Conservation (phyloP, 164 flowering plant genomes). For the Stephania cephalantha region DNA sequence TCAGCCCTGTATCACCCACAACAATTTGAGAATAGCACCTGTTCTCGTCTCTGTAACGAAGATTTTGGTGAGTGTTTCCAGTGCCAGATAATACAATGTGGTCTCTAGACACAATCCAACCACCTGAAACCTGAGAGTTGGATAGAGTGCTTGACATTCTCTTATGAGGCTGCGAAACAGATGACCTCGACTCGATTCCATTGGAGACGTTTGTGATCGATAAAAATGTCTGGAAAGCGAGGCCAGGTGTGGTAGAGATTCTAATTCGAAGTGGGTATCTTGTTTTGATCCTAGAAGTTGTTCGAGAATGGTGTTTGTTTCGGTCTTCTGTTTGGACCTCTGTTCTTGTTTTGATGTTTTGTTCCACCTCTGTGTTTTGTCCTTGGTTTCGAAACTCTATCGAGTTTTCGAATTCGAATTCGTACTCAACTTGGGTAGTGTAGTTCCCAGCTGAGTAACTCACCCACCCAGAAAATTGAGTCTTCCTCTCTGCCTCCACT, state of each 20-base stretch:
- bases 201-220: constrained; percentile 37
- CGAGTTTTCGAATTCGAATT: constrained; percentile 35
- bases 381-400: constrained; percentile 42
- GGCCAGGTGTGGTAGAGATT: constrained; percentile 29
- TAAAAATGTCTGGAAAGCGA: constrained; percentile 24
- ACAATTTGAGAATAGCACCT: constrained; percentile 41
- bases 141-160: constrained; percentile 8
- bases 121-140: constrained; percentile 45
- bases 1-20: constrained; percentile 32
- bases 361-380: constrained; percentile 37
- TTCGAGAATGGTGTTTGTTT: constrained; percentile 14
- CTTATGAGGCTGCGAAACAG: constrained; percentile 8
- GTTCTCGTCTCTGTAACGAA: constrained; percentile 25
- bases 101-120: constrained; percentile 57
- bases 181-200: constrained; percentile 24
- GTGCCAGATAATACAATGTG: constrained; percentile 43
- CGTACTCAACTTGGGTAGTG: constrained; percentile 34
- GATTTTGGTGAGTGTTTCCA: constrained; percentile 40
- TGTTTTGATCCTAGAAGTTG: constrained; percentile 11
- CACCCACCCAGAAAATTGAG: constrained; percentile 54
- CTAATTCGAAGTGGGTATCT: constrained; percentile 39
- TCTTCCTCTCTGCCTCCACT: constrained; percentile 32
- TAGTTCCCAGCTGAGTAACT: constrained; percentile 45
- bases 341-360: constrained; percentile 31
- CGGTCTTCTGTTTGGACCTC: constrained; percentile 23